Percentiles rank a stretch among this genome's conserved stretches.
These are phyloP conservation scores for Paralagenidium karlingii DNA, from an alignment of 352 stramenopile species.

Conservation along the genomic window DNA sequence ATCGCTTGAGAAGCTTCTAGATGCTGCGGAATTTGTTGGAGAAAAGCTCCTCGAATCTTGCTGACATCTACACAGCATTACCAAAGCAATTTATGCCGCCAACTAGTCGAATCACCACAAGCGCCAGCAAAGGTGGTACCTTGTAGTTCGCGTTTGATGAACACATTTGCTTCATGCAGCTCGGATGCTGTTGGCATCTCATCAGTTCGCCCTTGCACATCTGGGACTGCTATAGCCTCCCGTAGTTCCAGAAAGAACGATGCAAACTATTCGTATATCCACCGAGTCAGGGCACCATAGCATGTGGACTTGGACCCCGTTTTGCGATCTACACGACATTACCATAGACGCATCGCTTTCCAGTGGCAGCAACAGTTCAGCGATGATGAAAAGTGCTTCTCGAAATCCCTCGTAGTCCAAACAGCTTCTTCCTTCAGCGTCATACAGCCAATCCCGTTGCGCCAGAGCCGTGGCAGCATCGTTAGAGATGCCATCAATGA, in stretches of 20 bases:
- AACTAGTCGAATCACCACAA: too few relatives aligned
- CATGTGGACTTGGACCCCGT: too few relatives aligned
- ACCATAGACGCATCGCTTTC: conserved; percentile 28
- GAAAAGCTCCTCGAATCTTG: conserved; percentile 39
- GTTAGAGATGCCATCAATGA: conserved; percentile 32
- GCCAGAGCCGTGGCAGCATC: conserved; percentile 21
- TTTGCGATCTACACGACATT: too few relatives aligned
- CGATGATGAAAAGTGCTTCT: conserved; percentile 42
- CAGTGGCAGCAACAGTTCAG: conserved; percentile 44
- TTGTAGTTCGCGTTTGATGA: too few relatives aligned
- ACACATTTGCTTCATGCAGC: too few relatives aligned
- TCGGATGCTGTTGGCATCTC: too few relatives aligned
- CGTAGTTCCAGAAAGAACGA: conserved; percentile 50
- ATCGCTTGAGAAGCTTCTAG: conserved; percentile 32
- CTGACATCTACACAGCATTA: conserved; percentile 21
- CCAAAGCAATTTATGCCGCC: too few relatives aligned
- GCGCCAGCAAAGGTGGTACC: too few relatives aligned
- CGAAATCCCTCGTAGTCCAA: conserved; percentile 13
- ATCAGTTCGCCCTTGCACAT: neutral
- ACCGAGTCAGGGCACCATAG: too few relatives aligned
- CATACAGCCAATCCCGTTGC: conserved; percentile 58
- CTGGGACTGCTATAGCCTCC: conserved; percentile 16
- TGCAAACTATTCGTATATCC: too few relatives aligned
- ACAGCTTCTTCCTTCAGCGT: conserved; percentile 15
- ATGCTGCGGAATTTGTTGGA: conserved; percentile 35